These are phyloP conservation scores for Magnaporthiopsis rhizophila DNA, from an alignment of 2,329 filamentous ascomycete genomes.

Conservation along the genomic window DNA sequence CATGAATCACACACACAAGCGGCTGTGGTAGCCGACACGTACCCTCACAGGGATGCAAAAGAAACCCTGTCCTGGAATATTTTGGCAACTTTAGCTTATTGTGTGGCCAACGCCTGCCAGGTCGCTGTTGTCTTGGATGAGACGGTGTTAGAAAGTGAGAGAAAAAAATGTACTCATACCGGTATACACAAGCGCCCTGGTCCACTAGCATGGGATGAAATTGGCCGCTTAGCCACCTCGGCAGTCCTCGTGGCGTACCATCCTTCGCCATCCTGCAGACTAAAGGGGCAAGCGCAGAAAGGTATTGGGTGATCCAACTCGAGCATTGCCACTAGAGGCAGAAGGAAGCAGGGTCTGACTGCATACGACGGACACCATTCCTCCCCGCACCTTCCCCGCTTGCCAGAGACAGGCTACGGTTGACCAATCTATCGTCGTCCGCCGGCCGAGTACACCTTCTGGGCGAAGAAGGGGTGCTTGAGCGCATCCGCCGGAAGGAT, in stretches of 20 bases:
- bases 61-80: neutral
- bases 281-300: neutral
- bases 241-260: neutral
- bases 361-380: neutral
- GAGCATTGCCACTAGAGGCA: neutral
- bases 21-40: too few relatives aligned
- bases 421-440: neutral
- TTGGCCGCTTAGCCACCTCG: neutral
- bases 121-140: neutral
- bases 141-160: neutral
- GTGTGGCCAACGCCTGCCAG: neutral
- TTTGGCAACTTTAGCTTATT: neutral
- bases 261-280: neutral
- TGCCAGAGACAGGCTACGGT: neutral
- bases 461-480: conserved; percentile 76
- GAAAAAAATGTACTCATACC: neutral
- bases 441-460: conserved; percentile 22
- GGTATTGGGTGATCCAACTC: neutral
- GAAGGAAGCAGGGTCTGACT: neutral
- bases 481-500: conserved; percentile 81
- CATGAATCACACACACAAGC: too few relatives aligned
- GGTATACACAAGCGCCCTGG: neutral
- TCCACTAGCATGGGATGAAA: neutral
- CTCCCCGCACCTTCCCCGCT: neutral
- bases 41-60: neutral